phyloP scores from a whole-genome alignment of 148 eudicot species.

The Hydrangea macrophylla region DNA sequence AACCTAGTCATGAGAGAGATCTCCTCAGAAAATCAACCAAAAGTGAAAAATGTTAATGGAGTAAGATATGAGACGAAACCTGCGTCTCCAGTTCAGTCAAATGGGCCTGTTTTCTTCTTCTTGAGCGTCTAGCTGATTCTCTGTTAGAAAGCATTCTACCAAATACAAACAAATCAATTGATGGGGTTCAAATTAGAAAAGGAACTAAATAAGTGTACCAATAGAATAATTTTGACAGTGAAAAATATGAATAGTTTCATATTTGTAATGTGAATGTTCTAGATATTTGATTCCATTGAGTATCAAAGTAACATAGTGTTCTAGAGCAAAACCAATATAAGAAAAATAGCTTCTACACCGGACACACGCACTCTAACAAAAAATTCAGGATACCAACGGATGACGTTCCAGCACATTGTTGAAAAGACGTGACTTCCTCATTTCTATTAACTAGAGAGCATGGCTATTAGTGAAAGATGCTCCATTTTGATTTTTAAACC shows the following conservation, averaged over 20 bases:
- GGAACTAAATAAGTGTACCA: neutral
- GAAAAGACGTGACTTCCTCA: neutral
- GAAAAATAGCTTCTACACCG: neutral
- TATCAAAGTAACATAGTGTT: neutral
- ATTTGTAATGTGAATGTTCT: neutral
- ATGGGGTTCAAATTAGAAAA: neutral
- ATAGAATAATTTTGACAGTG: neutral
- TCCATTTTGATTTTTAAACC: neutral
- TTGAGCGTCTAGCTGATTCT: slow-evolving; percentile 97
- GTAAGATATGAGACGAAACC: slow-evolving; percentile 35
- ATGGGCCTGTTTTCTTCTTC: slow-evolving; percentile 98
- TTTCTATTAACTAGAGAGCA: neutral
- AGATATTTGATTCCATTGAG: neutral
- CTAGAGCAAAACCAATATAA: neutral
- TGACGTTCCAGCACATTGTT: neutral
- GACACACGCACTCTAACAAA: neutral
- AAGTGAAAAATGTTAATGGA: neutral
- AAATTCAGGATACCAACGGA: neutral
- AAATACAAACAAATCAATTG: slow-evolving; percentile 11
- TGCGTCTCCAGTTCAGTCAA: slow-evolving; percentile 91
- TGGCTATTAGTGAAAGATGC: neutral
- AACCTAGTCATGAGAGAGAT: slow-evolving; percentile 42
- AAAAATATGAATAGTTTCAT: neutral
- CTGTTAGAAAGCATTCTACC: slow-evolving; percentile 98
- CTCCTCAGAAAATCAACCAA: neutral